Evolutionary conservation across 305 asterid species (phyloP), one percentile per base, ranked within the genome.

Genomic region (Euphrasia arctica): DNA sequence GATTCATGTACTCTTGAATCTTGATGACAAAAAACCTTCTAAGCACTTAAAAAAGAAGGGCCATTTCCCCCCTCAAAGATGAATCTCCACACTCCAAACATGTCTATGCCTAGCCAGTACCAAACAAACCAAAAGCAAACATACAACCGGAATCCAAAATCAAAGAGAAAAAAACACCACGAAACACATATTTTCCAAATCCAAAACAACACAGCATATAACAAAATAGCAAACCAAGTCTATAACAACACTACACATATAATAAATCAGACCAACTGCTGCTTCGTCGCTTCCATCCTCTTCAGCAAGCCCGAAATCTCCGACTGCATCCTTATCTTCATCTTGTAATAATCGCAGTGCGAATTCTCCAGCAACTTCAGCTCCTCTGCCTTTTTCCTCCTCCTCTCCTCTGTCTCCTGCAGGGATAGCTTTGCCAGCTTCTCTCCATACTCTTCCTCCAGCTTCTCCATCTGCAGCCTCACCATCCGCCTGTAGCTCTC

Each of bases 281-380:
- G 90, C 77, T 93, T 93, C 5, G 95, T 90, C 1, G 85, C 83
- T 69, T 93, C 97, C 98, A 93, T 93, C 76, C 97, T 87, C 85
- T 86, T 82, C 58, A 93, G 69, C 83, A 93, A 82, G 25, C 95
- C 98, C 0, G 95, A 88, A 29, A 93, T 88, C 81, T 93, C 98
- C 3, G 90, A 68, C 66, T 93, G 94, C 98, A 93, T 93, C 72
- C 97, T 83, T 49, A 90, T 50, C 83, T 93, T 93, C 97, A 93
- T 93, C 59, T 90, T 82, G 77, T 79, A 86, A 68, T 90, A 93
- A 75, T 90, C 95, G 36, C 84, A 79, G 34, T 84, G 98, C 9
- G 92, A 86, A 56, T 80, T 81, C 77, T 93, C 96, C 77, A 88
- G 68, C 60, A 65, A 69, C 82, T 88, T 86, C 3, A 93, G 89